These are phyloP conservation scores for Fusarium hostae DNA, from an alignment of 2,329 filamentous ascomycete species.

Conservation along the genomic window DNA sequence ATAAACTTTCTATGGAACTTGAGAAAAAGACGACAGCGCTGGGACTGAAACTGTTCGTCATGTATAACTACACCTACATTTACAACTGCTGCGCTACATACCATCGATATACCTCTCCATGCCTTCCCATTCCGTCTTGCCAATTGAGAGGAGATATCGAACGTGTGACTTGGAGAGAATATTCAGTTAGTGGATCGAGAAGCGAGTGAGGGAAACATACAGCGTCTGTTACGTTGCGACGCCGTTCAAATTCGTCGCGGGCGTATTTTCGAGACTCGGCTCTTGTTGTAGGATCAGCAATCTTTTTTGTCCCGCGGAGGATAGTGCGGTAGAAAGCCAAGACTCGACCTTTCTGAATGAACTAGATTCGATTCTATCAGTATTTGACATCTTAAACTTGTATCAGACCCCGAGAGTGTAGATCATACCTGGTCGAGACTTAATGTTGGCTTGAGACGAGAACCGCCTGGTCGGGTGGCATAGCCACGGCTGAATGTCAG, in stretches of 20 bases:
- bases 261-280: conserved; percentile 67
- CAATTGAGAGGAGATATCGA: conserved; percentile 71
- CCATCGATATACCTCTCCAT: conserved; percentile 62
- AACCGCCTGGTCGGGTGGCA: conserved; percentile 47
- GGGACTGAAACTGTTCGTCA: conserved; percentile 14
- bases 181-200: conserved; percentile 12
- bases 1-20: conserved; percentile 3
- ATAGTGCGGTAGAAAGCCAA: conserved; percentile 69
- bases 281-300: conserved; percentile 62
- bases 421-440: conserved; percentile 67
- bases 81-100: conserved; percentile 50
- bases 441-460: conserved; percentile 53
- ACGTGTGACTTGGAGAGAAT: conserved; percentile 61
- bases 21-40: conserved; percentile 3
- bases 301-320: conserved; percentile 64
- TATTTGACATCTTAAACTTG: not conserved
- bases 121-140: conserved; percentile 72
- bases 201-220: conserved; percentile 52
- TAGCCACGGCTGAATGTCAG: conserved; percentile 49
- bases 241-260: conserved; percentile 70
- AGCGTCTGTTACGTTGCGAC: conserved; percentile 65
- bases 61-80: conserved; percentile 45
- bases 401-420: not conserved
- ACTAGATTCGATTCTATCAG: conserved; percentile 53
- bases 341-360: conserved; percentile 66